Evolutionary conservation across 805 yeast genomes (phyloP), one percentile per base, ranked within the genome.

Genomic region (Hanseniaspora singularis): DNA sequence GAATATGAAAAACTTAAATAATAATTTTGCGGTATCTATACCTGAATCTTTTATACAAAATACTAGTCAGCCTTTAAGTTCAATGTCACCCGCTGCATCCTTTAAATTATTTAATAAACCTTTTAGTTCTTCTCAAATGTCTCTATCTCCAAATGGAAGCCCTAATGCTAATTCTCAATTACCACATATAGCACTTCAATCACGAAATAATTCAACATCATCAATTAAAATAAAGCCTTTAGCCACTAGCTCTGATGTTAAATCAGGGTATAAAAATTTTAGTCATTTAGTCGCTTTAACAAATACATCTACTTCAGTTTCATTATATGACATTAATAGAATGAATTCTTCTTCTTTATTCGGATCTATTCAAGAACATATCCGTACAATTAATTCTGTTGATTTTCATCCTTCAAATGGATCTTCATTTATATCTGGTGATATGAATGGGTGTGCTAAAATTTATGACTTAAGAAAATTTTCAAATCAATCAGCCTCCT

Each of bases 401-500:
- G 65, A 62, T 46, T 62, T 62, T 44, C 62, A 62, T 46, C 24
- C 46, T 2, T n/a, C 28, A 11, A 61, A 62, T 46, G 56, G 61
- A 4, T 66, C 68, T 53, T 54, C 64, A 16, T 52, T 76, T 14
- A 53, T 74, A 2, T 73, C 79, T 1, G 94, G 92, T 2, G 80
- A 88, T 0, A 92, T 82, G 62, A 92, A 82, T 64, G 92, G 92
- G 3, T 68, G 77, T 15, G 76, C 82, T 51, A 79, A 80, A 53
- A 59, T 82, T 4, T 83, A 92, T 89, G 94, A 83, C 60, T 59
- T 79, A 43, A 64, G 85, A 39, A 33, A 64, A 66, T 28, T 58
- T 23, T 14, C 28, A 23, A 19, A 12, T 9, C 4, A 28, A 14
- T 7, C 9, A 8, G 5, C 30, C 6, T 14, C 30, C 12, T 24